Conservation (phyloP, 2,329 filamentous ascomycete genomes). For the Sporothrix variecibatus region DNA sequence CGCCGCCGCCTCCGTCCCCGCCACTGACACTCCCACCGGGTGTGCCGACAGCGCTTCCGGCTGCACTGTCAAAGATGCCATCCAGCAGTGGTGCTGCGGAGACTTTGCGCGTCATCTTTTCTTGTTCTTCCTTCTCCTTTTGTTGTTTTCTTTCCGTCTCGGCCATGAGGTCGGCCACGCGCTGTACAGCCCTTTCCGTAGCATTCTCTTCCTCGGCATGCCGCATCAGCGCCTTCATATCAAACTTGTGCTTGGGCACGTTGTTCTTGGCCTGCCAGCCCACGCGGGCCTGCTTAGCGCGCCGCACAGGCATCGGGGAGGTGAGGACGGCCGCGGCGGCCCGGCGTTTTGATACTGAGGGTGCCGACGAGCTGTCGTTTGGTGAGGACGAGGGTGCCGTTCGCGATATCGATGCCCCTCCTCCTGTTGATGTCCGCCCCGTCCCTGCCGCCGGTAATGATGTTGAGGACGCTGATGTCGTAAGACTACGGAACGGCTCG, state of each 20-base stretch:
- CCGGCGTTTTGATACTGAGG: conserved; percentile 27
- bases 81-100: conserved; percentile 38
- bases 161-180: conserved; percentile 43
- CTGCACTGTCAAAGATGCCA: conserved; percentile 31
- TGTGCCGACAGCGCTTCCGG: neutral
- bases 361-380: conserved; percentile 19
- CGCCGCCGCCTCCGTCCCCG: neutral
- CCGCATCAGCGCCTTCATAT: conserved; percentile 62
- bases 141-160: conserved; percentile 30
- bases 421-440: neutral
- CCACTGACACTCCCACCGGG: neutral
- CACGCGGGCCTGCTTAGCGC: conserved; percentile 26
- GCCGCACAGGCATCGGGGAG: conserved; percentile 50
- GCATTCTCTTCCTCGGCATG: conserved; percentile 62
- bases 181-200: conserved; percentile 56
- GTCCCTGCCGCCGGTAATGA: neutral
- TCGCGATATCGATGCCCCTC: neutral
- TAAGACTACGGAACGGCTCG: neutral
- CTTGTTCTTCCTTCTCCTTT: conserved; percentile 10
- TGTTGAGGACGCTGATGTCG: neutral
- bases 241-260: conserved; percentile 61
- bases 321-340: conserved; percentile 26
- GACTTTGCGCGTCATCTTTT: conserved; percentile 22
- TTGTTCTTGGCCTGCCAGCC: conserved; percentile 32
- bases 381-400: conserved; percentile 7